Conservation (phyloP, 2,329 filamentous ascomycete genomes). For the Metarhizium robertsii region DNA sequence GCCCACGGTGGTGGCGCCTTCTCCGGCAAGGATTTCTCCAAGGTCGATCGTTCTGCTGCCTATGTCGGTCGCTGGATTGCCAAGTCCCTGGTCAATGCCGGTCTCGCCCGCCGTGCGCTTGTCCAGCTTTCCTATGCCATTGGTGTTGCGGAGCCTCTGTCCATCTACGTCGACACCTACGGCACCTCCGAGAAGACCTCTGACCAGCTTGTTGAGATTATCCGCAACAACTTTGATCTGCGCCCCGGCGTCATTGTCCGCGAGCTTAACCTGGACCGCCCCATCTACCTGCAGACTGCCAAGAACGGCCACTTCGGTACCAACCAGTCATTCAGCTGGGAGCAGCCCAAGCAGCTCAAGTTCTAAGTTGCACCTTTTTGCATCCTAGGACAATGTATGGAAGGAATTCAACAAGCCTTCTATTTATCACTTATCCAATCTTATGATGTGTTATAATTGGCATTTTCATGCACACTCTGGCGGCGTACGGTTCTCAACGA, state of each 20-base stretch:
- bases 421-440: slow-evolving; percentile 20
- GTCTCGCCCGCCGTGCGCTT: slow-evolving; percentile 82
- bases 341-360: slow-evolving; percentile 92
- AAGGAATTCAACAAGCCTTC: slow-evolving; percentile 34
- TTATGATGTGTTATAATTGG: slow-evolving; percentile 25
- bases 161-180: slow-evolving; percentile 96
- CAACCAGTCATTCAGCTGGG: slow-evolving; percentile 96
- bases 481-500: slow-evolving; percentile 40
- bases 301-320: slow-evolving; percentile 99
- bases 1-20: slow-evolving; percentile 99
- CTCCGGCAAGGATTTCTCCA: slow-evolving; percentile 99
- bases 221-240: slow-evolving; percentile 94
- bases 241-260: slow-evolving; percentile 97
- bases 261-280: slow-evolving; percentile 88
- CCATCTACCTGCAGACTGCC: slow-evolving; percentile 96
- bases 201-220: slow-evolving; percentile 90
- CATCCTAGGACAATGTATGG: slow-evolving; percentile 11
- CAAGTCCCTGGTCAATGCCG: slow-evolving; percentile 88
- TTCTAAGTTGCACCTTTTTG: slow-evolving; percentile 51
- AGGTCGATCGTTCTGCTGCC: slow-evolving; percentile 96
- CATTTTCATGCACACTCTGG: slow-evolving; percentile 26
- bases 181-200: slow-evolving; percentile 85
- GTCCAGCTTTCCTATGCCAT: slow-evolving; percentile 99
- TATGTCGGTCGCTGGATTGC: slow-evolving; percentile 98
- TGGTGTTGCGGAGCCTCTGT: slow-evolving; percentile 94